A percentile compares a stretch with the other conserved stretches of the same genome.
Evolutionary conservation across 805 yeast genomes (phyloP).

Genomic region (Myxozyma geophila): DNA sequence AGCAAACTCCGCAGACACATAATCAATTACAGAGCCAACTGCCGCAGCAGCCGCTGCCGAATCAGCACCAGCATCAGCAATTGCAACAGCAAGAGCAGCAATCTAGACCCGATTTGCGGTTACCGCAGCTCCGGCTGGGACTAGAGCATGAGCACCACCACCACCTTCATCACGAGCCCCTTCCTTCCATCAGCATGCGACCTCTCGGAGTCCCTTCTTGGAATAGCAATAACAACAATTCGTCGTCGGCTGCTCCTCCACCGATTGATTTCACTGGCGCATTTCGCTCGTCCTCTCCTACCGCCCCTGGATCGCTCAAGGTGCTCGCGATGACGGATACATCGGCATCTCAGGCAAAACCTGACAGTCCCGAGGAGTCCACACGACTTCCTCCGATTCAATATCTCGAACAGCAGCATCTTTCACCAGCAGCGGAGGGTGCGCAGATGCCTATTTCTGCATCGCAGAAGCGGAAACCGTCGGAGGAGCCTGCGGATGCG

Average conservation of each 20-base stretch:
- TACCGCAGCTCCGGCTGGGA: slow-evolving; percentile 13
- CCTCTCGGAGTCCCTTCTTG: slow-evolving; percentile 13
- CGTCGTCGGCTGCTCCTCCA: slow-evolving; percentile 20
- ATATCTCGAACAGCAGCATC: slow-evolving; percentile 7
- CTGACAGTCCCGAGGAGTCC: slow-evolving; percentile 8
- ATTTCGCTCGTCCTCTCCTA: slow-evolving; percentile 38
- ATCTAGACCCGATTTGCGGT: slow-evolving; percentile 9
- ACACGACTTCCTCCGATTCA: slow-evolving; percentile 29
- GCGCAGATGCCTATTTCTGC: slow-evolving; percentile 10
- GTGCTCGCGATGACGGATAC: slow-evolving; percentile 28
- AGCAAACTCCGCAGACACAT: not conserved
- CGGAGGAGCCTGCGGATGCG: slow-evolving; percentile 8
- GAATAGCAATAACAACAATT: slow-evolving; percentile 5
- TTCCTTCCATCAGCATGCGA: not conserved
- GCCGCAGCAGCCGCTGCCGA: not conserved
- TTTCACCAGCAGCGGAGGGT: slow-evolving; percentile 9
- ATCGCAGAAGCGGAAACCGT: slow-evolving; percentile 2
- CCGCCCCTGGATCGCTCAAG: slow-evolving; percentile 19
- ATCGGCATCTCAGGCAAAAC: slow-evolving; percentile 1
- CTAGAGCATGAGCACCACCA: slow-evolving; percentile 5
- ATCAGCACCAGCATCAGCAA: slow-evolving; percentile 10
- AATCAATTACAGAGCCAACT: not conserved
- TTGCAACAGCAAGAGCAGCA: slow-evolving; percentile 12
- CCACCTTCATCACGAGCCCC: slow-evolving; percentile 1
- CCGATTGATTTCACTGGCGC: slow-evolving; percentile 50